These are phyloP conservation scores for Nowakowskiella sp. DNA, from an alignment of 192 early-diverging fungal species.

Conservation along the genomic window DNA sequence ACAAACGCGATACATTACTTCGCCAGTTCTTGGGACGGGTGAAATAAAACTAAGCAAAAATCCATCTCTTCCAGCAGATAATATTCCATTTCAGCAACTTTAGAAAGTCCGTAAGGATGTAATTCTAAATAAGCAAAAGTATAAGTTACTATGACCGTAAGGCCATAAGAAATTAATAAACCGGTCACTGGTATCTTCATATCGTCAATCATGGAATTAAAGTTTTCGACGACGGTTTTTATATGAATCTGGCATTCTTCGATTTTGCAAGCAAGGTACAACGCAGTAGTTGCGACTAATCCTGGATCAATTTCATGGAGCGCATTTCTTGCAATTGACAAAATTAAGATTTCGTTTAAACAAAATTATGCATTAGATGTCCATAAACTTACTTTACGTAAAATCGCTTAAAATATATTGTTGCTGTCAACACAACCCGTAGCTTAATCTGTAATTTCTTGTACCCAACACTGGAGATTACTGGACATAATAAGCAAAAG, in stretches of 20 bases:
- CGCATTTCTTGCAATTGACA: slow-evolving; percentile 48
- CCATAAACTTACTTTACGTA: slow-evolving; percentile 63
- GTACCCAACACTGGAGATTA: slow-evolving; percentile 68
- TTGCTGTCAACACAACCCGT: slow-evolving; percentile 73
- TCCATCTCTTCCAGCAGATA: slow-evolving; percentile 85
- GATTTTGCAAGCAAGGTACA: slow-evolving; percentile 84
- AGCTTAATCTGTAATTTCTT: slow-evolving; percentile 65
- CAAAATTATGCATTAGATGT: not conserved
- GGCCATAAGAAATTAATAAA: not conserved
- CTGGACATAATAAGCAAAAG: slow-evolving; percentile 30
- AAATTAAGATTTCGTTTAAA: not conserved
- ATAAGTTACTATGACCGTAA: not conserved
- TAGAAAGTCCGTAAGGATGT: slow-evolving; percentile 59
- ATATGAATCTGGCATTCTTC: slow-evolving; percentile 72
- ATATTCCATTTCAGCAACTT: slow-evolving; percentile 89
- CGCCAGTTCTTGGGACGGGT: slow-evolving; percentile 75
- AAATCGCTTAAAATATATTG: slow-evolving; percentile 85
- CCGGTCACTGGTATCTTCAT: slow-evolving; percentile 9
- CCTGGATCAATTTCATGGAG: slow-evolving; percentile 66
- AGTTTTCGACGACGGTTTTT: slow-evolving; percentile 37
- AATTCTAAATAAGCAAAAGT: slow-evolving; percentile 31
- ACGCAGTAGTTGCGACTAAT: slow-evolving; percentile 69
- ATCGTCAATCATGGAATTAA: slow-evolving; percentile 27
- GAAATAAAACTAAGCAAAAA: slow-evolving; percentile 81
- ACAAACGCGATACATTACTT: slow-evolving; percentile 3